Evolutionary conservation across 1,284 basidiomycete genomes (phyloP).

Genomic region (Puccinia novopanici): DNA sequence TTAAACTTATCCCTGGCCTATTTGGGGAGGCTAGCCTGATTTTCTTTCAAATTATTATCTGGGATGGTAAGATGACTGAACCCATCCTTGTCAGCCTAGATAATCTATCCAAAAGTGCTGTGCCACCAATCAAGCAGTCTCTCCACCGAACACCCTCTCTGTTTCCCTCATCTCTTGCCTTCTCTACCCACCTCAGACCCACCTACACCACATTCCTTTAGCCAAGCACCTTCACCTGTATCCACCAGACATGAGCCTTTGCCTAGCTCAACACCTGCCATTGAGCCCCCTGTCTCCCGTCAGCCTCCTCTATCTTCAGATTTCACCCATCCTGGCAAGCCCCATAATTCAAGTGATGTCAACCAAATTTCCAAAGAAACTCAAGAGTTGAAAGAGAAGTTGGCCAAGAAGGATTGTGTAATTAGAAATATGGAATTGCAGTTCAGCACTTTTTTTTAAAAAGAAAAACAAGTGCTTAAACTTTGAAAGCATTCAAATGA

Average conservation of each 20-base stretch:
- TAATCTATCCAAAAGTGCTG: constrained; percentile 53
- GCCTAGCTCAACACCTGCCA: constrained; percentile 20
- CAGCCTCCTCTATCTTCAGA: constrained; percentile 21
- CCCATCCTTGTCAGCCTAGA: constrained; percentile 68
- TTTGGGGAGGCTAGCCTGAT: constrained; percentile 76
- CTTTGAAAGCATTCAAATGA: background rate
- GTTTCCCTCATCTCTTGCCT: constrained; percentile 38
- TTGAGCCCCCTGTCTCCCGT: background rate
- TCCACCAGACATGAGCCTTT: constrained; percentile 51
- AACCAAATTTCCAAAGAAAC: constrained; percentile 66
- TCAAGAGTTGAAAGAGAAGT: constrained; percentile 66
- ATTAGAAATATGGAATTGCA: constrained; percentile 78
- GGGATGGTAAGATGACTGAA: constrained; percentile 73
- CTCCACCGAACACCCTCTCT: constrained; percentile 43
- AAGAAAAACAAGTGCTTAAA: too few relatives aligned
- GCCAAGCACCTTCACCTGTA: constrained; percentile 47
- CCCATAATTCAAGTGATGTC: constrained; percentile 44
- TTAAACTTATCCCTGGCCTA: constrained; percentile 91
- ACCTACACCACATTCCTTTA: constrained; percentile 1
- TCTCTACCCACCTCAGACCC: constrained; percentile 4
- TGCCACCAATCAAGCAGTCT: constrained; percentile 42
- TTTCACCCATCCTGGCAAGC: constrained; percentile 18
- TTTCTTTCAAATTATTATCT: constrained; percentile 82
- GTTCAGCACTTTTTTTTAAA: constrained; percentile 51
- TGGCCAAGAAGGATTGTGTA: constrained; percentile 74